A percentile compares a stretch with the other conserved stretches of the same genome.
phyloP scores from a whole-genome alignment of 371 early-diverging fungal species.

The Capillidium heterosporum region DNA sequence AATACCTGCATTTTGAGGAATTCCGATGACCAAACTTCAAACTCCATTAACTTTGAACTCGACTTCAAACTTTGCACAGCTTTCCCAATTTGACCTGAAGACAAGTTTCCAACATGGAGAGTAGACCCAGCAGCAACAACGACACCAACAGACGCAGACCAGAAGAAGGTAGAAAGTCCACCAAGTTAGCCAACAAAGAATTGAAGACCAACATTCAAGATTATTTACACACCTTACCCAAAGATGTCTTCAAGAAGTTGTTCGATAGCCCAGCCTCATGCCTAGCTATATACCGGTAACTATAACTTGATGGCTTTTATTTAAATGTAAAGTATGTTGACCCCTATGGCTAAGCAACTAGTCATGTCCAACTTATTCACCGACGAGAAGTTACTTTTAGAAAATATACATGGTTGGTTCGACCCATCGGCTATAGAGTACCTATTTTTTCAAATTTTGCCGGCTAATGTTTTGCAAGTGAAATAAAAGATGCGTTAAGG shows the following conservation, averaged over 20 bases:
- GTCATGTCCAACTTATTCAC: constrained; percentile 77
- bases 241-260: constrained; percentile 41
- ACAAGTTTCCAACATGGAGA: too few species aligned
- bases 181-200: background rate
- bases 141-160: too few species aligned
- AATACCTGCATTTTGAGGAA: too few species aligned
- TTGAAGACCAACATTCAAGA: background rate
- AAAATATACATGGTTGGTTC: constrained; percentile 53
- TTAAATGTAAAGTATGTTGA: constrained; percentile 35
- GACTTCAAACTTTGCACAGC: too few species aligned
- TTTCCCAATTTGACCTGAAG: too few species aligned
- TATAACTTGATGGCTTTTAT: background rate
- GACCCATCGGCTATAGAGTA: constrained; percentile 29
- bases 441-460: background rate
- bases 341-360: constrained; percentile 72
- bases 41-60: too few species aligned
- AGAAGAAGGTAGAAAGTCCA: too few species aligned
- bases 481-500: constrained; percentile 33
- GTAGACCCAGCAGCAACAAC: too few species aligned
- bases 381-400: constrained; percentile 28
- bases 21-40: too few species aligned
- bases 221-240: background rate
- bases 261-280: constrained; percentile 84
- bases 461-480: constrained; percentile 14
- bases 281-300: constrained; percentile 67